Percentiles rank a stretch among this genome's conserved stretches.
These are phyloP conservation scores for Vaccinium myrtillus DNA, from an alignment of 148 eudicot species.

Conservation along the genomic window DNA sequence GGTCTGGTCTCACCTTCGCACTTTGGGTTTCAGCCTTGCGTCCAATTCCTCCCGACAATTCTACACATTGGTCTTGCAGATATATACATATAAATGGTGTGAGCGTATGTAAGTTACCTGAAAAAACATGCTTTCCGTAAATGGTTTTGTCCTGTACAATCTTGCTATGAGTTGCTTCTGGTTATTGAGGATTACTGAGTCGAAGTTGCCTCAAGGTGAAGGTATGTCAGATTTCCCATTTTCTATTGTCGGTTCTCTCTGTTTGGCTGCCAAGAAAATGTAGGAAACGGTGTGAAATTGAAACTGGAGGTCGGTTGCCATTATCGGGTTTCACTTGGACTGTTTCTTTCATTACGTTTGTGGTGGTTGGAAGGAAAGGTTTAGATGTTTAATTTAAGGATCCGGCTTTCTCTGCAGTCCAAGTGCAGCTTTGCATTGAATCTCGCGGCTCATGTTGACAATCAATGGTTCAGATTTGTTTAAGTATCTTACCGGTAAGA, in stretches of 20 bases:
- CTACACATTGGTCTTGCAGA: neutral
- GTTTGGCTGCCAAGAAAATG: conserved; percentile 13
- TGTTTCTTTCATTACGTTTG: neutral
- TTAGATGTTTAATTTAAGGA: neutral
- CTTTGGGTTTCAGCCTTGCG: neutral
- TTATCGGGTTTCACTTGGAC: neutral
- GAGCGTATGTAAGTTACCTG: neutral
- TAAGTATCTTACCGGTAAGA: no score
- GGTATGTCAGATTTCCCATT: conserved; percentile 18
- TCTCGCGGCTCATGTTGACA: no score
- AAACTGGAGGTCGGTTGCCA: neutral
- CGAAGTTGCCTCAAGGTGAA: conserved; percentile 38
- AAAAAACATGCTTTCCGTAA: neutral
- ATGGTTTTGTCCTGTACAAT: conserved; percentile 2
- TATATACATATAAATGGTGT: neutral
- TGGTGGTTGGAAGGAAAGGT: neutral
- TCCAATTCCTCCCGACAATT: neutral
- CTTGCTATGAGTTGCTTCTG: conserved; percentile 19
- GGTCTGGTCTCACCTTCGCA: neutral
- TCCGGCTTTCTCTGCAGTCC: no score
- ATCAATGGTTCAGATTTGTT: no score
- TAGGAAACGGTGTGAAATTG: neutral
- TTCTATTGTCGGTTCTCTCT: neutral
- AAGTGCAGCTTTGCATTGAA: no score
- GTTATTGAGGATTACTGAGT: conserved; percentile 7